Evolutionary conservation across 805 yeast species (phyloP).

Genomic region (Pichia ethanolica): DNA sequence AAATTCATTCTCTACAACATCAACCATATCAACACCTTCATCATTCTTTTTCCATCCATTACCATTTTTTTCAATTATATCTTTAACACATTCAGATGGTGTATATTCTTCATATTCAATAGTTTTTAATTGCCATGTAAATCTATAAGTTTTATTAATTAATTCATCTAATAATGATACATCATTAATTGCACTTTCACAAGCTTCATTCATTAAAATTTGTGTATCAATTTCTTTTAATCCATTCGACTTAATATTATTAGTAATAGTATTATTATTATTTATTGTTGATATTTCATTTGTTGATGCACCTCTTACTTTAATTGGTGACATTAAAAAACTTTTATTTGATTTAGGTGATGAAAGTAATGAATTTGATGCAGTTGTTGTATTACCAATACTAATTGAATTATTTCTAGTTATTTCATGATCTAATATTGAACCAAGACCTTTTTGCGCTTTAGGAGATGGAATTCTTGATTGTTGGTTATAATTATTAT

Average conservation of each 20-base stretch:
- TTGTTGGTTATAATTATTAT: too few relatives aligned
- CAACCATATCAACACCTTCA: conserved; percentile 36
- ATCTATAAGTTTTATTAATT: conserved; percentile 24
- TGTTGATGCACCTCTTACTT: neutral
- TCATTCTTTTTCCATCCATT: conserved; percentile 56
- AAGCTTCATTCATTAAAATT: conserved; percentile 10
- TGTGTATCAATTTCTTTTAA: conserved; percentile 1
- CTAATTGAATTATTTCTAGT: too few relatives aligned
- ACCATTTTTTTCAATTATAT: conserved; percentile 59
- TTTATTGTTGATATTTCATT: neutral
- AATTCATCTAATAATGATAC: conserved; percentile 15
- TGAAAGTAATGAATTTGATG: too few relatives aligned
- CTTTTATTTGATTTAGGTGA: too few relatives aligned
- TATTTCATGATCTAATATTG: too few relatives aligned
- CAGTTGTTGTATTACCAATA: too few relatives aligned
- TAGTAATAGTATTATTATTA: neutral
- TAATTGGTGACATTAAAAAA: too few relatives aligned
- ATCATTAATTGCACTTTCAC: conserved; percentile 6
- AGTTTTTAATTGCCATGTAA: conserved; percentile 25
- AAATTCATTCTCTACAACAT: conserved; percentile 23
- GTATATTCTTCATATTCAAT: conserved; percentile 37
- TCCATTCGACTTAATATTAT: neutral
- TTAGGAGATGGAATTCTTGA: too few relatives aligned
- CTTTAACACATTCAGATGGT: conserved; percentile 67
- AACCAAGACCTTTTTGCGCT: too few relatives aligned